phyloP scores from a whole-genome alignment of 2,329 filamentous ascomycete genomes.

The Trichoderma breve region DNA sequence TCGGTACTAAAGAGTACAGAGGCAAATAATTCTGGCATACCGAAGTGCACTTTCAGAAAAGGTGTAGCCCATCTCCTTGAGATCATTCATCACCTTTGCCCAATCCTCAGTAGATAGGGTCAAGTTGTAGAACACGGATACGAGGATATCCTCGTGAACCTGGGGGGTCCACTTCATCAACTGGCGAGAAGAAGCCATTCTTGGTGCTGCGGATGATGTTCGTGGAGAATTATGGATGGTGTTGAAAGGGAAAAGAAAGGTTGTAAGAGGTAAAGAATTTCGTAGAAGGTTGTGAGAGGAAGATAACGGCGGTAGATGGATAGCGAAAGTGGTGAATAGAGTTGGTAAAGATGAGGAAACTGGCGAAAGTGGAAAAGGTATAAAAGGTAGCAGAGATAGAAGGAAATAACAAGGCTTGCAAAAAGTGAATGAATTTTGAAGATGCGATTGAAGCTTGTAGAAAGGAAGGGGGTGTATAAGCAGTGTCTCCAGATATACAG shows the following conservation, averaged over 20 bases:
- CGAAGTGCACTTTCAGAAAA: slow-evolving; percentile 43
- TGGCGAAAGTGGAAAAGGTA: neutral
- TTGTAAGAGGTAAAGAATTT: neutral
- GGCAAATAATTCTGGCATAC: slow-evolving; percentile 30
- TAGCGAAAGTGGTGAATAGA: neutral
- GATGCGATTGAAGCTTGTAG: neutral
- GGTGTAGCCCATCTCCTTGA: slow-evolving; percentile 39
- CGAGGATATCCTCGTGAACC: slow-evolving; percentile 45
- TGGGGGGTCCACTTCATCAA: slow-evolving; percentile 42
- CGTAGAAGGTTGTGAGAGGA: neutral
- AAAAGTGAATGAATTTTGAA: neutral
- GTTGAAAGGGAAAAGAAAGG: slow-evolving; percentile 4
- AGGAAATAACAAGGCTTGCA: neutral
- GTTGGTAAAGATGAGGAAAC: neutral
- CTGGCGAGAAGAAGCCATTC: slow-evolving; percentile 26
- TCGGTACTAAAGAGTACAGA: neutral
- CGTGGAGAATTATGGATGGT: neutral
- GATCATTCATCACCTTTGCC: slow-evolving; percentile 37
- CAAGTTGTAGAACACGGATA: slow-evolving; percentile 39
- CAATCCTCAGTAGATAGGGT: slow-evolving; percentile 35
- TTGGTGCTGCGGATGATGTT: neutral
- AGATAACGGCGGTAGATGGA: neutral
- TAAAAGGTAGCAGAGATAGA: neutral
- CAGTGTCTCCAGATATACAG: neutral
- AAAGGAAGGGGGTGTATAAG: neutral